Evolutionary conservation across 1,284 basidiomycete genomes (phyloP).

Genomic region (Microbotryum scabiosae): DNA sequence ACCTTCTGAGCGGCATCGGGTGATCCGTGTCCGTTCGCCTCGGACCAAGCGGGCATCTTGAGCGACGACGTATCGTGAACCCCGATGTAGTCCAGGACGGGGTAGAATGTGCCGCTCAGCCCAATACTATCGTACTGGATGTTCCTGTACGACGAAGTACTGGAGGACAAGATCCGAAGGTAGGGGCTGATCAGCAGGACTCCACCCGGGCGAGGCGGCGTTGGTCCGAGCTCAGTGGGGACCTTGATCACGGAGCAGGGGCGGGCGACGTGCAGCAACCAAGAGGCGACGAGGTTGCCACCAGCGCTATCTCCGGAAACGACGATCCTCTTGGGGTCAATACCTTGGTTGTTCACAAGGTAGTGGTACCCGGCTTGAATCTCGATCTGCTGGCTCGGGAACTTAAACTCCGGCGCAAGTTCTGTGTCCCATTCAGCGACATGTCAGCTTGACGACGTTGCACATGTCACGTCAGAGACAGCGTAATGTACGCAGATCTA

Average conservation of each 20-base stretch:
- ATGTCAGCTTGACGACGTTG: not conserved
- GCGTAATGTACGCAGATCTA: not conserved
- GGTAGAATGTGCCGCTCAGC: not conserved
- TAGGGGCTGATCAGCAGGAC: not conserved
- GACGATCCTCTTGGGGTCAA: conserved; percentile 51
- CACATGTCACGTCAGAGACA: not conserved
- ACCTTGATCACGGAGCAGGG: not conserved
- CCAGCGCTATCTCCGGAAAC: conserved; percentile 64
- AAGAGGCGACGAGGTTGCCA: conserved; percentile 50
- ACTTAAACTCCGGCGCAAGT: conserved; percentile 1
- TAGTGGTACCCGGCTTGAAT: conserved; percentile 57
- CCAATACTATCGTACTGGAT: conserved; percentile 1
- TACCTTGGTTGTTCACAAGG: conserved; percentile 46
- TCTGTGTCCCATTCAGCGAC: not conserved
- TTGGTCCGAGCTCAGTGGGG: not conserved
- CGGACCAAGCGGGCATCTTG: not conserved
- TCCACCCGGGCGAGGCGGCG: not conserved
- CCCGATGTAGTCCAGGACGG: conserved; percentile 1
- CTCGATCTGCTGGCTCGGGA: conserved; percentile 54
- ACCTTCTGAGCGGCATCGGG: not conserved
- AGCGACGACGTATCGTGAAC: not conserved
- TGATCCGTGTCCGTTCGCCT: not conserved
- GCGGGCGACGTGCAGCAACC: conserved; percentile 5
- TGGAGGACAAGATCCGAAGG: not conserved
- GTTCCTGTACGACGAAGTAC: not conserved